A percentile compares a stretch with the other conserved stretches of the same genome.
phyloP scores from a whole-genome alignment of 2,329 filamentous ascomycete genomes.

The Penicillium sp. region DNA sequence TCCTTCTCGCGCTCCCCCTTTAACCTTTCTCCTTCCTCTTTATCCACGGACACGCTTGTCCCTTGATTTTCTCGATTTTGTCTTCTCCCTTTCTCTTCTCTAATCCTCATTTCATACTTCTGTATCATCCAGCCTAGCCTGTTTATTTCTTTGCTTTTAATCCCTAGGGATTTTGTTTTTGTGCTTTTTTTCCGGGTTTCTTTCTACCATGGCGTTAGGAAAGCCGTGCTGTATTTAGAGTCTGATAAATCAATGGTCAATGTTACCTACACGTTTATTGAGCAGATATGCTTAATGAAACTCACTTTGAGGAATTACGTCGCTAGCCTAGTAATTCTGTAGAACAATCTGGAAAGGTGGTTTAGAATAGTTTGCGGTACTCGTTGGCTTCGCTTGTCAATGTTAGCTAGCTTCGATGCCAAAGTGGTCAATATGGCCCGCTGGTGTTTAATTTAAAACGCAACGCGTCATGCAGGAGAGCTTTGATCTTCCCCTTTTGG shows the following conservation, averaged over 20 bases:
- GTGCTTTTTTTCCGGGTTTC: not conserved
- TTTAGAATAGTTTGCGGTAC: not conserved
- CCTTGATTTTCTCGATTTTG: not conserved
- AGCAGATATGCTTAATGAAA: constrained; percentile 2
- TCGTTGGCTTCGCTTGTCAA: not conserved
- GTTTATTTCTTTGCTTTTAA: constrained; percentile 6
- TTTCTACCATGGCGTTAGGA: constrained; percentile 4
- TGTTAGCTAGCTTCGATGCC: too few species aligned
- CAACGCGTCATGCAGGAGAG: too few species aligned
- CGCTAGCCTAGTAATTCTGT: not conserved
- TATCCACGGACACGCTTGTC: not conserved
- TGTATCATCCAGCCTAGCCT: constrained; percentile 21
- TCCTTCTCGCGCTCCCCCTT: not conserved
- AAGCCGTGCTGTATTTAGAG: not conserved
- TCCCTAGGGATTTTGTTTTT: not conserved
- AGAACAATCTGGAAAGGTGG: not conserved
- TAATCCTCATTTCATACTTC: constrained; percentile 13
- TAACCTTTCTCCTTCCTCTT: not conserved
- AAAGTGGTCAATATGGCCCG: too few species aligned
- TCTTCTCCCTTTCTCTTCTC: constrained; percentile 5
- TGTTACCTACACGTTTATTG: not conserved
- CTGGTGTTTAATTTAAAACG: too few species aligned
- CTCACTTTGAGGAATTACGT: not conserved
- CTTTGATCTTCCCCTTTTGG: too few species aligned
- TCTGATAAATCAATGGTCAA: constrained; percentile 13